phyloP scores from a whole-genome alignment of 768 basidiomycete species.

The Krasilnikovozyma curviuscula region DNA sequence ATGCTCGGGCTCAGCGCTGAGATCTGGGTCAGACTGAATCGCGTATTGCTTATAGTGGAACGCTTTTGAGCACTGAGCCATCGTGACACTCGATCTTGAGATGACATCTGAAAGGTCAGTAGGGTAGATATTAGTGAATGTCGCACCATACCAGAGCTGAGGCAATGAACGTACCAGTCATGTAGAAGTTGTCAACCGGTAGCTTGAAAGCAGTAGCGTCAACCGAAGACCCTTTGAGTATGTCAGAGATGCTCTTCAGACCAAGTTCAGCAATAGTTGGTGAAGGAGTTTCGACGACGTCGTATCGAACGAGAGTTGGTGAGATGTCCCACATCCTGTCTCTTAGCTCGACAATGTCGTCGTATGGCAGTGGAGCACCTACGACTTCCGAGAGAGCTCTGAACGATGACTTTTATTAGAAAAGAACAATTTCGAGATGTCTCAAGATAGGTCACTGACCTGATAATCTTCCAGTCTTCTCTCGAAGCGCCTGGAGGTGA shows the following conservation, averaged over 20 bases:
- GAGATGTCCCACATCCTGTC: slow-evolving; percentile 96
- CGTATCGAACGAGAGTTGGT: slow-evolving; percentile 71
- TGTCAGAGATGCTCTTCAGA: slow-evolving; percentile 38
- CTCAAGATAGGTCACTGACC: slow-evolving; percentile 31
- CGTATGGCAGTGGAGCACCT: slow-evolving; percentile 67
- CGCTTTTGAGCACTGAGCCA: slow-evolving; percentile 10
- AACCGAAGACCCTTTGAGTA: slow-evolving; percentile 35
- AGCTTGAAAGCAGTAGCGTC: slow-evolving; percentile 50
- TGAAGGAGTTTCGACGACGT: slow-evolving; percentile 57
- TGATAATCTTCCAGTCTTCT: slow-evolving; percentile 95
- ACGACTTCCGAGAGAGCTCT: slow-evolving; percentile 73
- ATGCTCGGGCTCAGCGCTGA: too few relatives aligned
- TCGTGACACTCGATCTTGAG: slow-evolving; percentile 1
- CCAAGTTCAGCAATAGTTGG: slow-evolving; percentile 52
- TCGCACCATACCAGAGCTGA: too few relatives aligned
- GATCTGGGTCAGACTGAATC: slow-evolving; percentile 9
- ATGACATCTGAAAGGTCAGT: too few relatives aligned
- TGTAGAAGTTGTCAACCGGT: slow-evolving; percentile 82
- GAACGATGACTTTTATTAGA: background rate
- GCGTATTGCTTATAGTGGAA: slow-evolving; percentile 12
- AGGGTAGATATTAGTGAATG: too few relatives aligned
- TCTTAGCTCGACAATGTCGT: slow-evolving; percentile 59
- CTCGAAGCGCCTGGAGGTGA: slow-evolving; percentile 82
- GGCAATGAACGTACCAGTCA: slow-evolving; percentile 87
- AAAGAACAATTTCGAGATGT: background rate